Evolutionary conservation across 805 yeast species (phyloP), one percentile per base, ranked within the genome.

Genomic region (Teunomyces cretensis): DNA sequence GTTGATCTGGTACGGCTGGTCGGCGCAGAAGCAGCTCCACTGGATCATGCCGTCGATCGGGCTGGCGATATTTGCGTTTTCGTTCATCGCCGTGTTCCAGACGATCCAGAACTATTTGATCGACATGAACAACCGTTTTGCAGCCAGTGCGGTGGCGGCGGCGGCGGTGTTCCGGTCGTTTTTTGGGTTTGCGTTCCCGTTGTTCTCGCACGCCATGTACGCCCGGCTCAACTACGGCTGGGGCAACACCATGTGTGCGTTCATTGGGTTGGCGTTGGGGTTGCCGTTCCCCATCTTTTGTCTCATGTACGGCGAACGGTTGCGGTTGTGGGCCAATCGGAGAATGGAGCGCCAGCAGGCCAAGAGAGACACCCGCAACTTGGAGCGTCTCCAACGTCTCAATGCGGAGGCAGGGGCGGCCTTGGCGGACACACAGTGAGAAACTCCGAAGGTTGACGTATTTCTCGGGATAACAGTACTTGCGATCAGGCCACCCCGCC

Each of bases 11-110:
- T 69, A 63, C 48, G 75, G 75, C 13, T 69, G 75, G 74, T 63
- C 70, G 9, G 72, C 64, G 9, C 56, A 69, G 42, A 54, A 54
- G 31, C 54, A 65, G 46, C 48, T 67, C 12, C 72, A 60, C 44
- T 69, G 74, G 74, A 64, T 68, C 16, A 61, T 67, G 60, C 71
- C 74, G 2, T 57, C 62, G 16, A 52, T 68, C 22, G 75, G 74
- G 1, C 51, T 66, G 9, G 72, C 58, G 1, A 58, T 69, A 13
- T 69, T 68, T 55, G 67, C 70, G 2, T 66, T 68, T 48, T 62
- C 67, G 1, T 55, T 69, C 24, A 64, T 68, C 16, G 62, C 68
- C 33, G 73, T 64, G 6, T 69, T 69, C 52, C 74, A 67, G 48
- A 53, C 67, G 1, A 61, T 64, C 33, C 74, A 68, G 48, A 61